These are phyloP conservation scores for Sporothrix pallida DNA, from an alignment of 2,329 filamentous ascomycete genomes.

Conservation along the genomic window DNA sequence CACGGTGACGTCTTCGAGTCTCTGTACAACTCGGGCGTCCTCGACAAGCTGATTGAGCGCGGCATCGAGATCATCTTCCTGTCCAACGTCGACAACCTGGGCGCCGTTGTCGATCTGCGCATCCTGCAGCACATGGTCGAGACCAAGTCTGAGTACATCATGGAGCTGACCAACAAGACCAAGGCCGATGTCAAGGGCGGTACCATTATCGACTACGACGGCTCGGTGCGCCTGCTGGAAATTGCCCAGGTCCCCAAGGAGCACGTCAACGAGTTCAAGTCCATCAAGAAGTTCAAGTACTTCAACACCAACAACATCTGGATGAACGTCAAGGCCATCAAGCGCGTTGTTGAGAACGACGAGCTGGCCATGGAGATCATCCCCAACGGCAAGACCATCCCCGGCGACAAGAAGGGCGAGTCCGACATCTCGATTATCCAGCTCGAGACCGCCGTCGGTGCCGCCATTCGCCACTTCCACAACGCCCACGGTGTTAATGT, in stretches of 20 bases:
- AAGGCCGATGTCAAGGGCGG: conserved; percentile 99
- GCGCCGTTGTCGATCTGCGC: conserved; percentile 94
- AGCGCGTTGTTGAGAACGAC: conserved; percentile 97
- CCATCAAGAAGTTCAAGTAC: conserved; percentile 99
- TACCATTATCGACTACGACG: conserved; percentile 99
- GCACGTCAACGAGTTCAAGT: conserved; percentile 99
- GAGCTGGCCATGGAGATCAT: conserved; percentile 99
- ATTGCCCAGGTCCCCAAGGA: conserved; percentile 99
- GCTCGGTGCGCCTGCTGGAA: conserved; percentile 93
- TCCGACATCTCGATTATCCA: conserved; percentile 97
- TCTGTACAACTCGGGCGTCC: conserved; percentile 97
- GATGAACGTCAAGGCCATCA: conserved; percentile 97
- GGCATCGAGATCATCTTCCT: conserved; percentile 98
- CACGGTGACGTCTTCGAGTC: conserved; percentile 99
- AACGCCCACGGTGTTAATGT: conserved; percentile 99
- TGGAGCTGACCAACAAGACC: conserved; percentile 99
- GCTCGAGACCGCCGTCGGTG: conserved; percentile 97
- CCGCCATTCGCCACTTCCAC: conserved; percentile 97
- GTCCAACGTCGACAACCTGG: conserved; percentile 98
- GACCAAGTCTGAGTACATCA: conserved; percentile 96
- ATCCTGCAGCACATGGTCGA: conserved; percentile 99
- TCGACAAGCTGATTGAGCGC: conserved; percentile 93
- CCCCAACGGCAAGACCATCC: conserved; percentile 97
- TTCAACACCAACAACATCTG: conserved; percentile 99
- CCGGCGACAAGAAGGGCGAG: conserved; percentile 99